Evolutionary conservation across 2,329 filamentous ascomycete genomes (phyloP).

Genomic region (Pseudocercospora fuligena): DNA sequence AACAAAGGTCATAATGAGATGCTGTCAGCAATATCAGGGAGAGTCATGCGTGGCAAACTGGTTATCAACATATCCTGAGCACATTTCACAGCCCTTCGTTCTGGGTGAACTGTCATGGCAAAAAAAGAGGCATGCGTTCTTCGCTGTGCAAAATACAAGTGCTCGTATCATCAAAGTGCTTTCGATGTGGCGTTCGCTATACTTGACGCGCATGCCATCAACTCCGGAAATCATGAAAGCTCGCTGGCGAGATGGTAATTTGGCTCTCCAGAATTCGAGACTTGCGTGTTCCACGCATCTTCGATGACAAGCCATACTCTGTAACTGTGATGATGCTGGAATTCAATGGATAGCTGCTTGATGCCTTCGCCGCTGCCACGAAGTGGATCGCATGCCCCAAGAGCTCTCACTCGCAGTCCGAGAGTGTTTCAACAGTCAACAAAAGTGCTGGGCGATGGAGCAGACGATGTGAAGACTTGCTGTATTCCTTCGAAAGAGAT

Average conservation of each 20-base stretch:
- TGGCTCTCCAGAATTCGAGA: not conserved
- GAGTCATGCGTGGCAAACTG: not conserved
- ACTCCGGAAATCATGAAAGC: not conserved
- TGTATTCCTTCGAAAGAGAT: not conserved
- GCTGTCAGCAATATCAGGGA: too few relatives aligned
- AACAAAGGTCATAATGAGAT: too few relatives aligned
- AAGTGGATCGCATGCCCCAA: not conserved
- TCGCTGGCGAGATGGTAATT: not conserved
- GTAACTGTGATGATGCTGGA: not conserved
- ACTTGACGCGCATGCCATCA: too few relatives aligned
- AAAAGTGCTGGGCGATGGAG: not conserved
- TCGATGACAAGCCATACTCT: not conserved
- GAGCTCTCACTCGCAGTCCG: not conserved
- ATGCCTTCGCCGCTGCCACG: not conserved
- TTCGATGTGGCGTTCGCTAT: not conserved
- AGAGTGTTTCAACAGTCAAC: not conserved
- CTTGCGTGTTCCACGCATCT: not conserved
- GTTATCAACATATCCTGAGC: not conserved
- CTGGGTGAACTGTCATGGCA: not conserved
- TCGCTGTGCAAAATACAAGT: not conserved
- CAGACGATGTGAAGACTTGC: not conserved
- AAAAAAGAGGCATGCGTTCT: not conserved
- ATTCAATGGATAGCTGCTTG: not conserved
- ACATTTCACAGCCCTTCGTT: not conserved
- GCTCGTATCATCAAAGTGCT: not conserved